Evolutionary conservation across 768 basidiomycete genomes (phyloP).

Genomic region (Boletus subparvulus): DNA sequence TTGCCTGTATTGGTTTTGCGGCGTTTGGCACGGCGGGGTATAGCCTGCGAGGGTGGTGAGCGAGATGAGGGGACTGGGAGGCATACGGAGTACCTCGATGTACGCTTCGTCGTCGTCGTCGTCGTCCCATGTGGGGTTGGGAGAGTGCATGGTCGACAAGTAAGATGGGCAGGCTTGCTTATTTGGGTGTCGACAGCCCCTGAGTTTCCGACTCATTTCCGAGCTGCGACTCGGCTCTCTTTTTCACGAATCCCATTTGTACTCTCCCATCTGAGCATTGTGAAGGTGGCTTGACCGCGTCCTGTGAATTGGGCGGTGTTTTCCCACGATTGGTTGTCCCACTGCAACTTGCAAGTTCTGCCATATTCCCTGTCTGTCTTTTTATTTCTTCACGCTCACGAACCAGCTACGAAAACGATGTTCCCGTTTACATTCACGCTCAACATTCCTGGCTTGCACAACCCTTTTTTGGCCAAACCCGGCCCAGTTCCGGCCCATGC

Average conservation of each 20-base stretch:
- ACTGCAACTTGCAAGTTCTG: no score
- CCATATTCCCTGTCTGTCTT: background rate
- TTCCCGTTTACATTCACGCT: conserved; percentile 77
- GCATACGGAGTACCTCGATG: conserved; percentile 14
- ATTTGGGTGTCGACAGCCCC: background rate
- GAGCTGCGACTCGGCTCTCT: no score
- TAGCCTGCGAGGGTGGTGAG: conserved; percentile 2
- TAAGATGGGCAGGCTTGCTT: background rate
- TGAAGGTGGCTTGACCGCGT: no score
- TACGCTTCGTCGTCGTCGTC: conserved; percentile 17
- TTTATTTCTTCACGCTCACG: conserved; percentile 12
- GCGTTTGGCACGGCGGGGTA: conserved; percentile 24
- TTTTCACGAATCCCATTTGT: no score
- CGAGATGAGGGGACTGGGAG: background rate
- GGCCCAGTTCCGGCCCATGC: conserved; percentile 17
- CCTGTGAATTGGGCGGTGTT: background rate
- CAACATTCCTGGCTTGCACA: conserved; percentile 60
- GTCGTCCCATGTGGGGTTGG: conserved; percentile 8
- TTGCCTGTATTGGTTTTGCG: conserved; percentile 26
- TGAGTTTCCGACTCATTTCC: background rate
- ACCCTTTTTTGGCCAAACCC: conserved; percentile 53
- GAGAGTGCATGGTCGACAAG: background rate
- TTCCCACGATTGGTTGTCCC: conserved; percentile 5
- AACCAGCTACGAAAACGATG: conserved; percentile 37
- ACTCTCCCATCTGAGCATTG: no score